phyloP scores from a whole-genome alignment of 2,329 filamentous ascomycete genomes.

The Aspergillus melleus region DNA sequence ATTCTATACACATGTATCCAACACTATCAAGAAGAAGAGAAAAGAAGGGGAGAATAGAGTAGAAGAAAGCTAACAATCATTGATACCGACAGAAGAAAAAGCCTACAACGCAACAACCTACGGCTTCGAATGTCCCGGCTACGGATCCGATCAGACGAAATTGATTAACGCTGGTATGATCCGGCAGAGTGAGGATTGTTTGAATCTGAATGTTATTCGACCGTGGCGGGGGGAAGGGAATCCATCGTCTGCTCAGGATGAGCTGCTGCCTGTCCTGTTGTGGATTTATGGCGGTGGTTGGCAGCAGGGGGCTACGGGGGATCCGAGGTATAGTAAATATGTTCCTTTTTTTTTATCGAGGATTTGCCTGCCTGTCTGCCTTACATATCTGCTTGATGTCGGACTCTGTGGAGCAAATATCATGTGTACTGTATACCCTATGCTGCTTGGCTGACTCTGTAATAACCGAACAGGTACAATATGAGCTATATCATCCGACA shows the following conservation, averaged over 20 bases:
- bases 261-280: slow-evolving; percentile 28
- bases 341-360: not conserved
- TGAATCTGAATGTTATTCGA: slow-evolving; percentile 30
- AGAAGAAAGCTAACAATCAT: not conserved
- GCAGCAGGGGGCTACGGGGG: slow-evolving; percentile 31
- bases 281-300: slow-evolving; percentile 36
- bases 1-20: not conserved
- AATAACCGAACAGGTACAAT: slow-evolving; percentile 26
- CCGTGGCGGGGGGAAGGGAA: slow-evolving; percentile 14
- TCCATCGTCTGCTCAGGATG: not conserved
- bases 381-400: no score
- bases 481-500: slow-evolving; percentile 33
- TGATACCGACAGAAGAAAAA: not conserved
- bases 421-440: no score
- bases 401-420: no score
- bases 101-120: slow-evolving; percentile 33
- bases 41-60: not conserved
- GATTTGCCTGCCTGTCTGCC: not conserved
- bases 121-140: slow-evolving; percentile 32
- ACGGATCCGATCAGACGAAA: slow-evolving; percentile 29
- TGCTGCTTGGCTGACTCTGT: not conserved
- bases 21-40: no score
- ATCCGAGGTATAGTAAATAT: slow-evolving; percentile 25
- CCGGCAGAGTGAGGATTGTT: slow-evolving; percentile 26
- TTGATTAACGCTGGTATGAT: slow-evolving; percentile 23